These are phyloP conservation scores for Colletotrichum lini DNA, from an alignment of 2,329 filamentous ascomycete species.

Conservation along the genomic window DNA sequence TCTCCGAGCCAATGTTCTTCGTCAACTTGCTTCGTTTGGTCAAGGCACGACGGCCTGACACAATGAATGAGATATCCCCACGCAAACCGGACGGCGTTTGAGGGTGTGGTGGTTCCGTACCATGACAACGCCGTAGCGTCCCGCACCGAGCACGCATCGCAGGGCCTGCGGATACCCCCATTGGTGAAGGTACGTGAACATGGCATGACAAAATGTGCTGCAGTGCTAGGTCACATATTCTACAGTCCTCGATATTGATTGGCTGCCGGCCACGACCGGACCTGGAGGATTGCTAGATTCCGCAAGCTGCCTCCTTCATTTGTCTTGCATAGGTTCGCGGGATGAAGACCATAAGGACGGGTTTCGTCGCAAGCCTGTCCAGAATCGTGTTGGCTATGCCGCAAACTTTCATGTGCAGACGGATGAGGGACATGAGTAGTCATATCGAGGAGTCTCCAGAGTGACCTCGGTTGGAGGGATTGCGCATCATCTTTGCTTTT, in stretches of 20 bases:
- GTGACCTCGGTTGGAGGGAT: slow-evolving; percentile 1
- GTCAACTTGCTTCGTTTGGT: background rate
- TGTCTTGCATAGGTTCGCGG: background rate
- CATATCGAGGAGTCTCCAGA: slow-evolving; percentile 14
- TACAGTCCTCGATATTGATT: background rate
- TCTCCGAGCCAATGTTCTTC: background rate
- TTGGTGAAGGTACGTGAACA: background rate
- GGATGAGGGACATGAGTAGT: slow-evolving; percentile 15
- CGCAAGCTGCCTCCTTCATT: background rate
- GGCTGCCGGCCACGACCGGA: background rate
- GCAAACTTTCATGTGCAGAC: slow-evolving; percentile 22
- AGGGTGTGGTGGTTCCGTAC: background rate
- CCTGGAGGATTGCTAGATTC: slow-evolving; percentile 19
- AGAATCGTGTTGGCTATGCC: slow-evolving; percentile 9
- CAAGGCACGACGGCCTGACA: background rate
- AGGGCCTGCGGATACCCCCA: background rate
- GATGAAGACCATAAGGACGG: slow-evolving; percentile 4
- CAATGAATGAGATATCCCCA: background rate
- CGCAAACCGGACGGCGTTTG: slow-evolving; percentile 12
- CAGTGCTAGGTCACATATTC: background rate
- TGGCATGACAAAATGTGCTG: background rate
- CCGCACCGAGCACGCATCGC: background rate
- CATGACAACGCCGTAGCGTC: slow-evolving; percentile 6
- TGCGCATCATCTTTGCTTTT: slow-evolving; percentile 12
- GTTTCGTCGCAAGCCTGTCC: slow-evolving; percentile 26